Evolutionary conservation across 352 stramenopile species (phyloP), one percentile per base, ranked within the genome.

Genomic region (Globisporangium irregulare): DNA sequence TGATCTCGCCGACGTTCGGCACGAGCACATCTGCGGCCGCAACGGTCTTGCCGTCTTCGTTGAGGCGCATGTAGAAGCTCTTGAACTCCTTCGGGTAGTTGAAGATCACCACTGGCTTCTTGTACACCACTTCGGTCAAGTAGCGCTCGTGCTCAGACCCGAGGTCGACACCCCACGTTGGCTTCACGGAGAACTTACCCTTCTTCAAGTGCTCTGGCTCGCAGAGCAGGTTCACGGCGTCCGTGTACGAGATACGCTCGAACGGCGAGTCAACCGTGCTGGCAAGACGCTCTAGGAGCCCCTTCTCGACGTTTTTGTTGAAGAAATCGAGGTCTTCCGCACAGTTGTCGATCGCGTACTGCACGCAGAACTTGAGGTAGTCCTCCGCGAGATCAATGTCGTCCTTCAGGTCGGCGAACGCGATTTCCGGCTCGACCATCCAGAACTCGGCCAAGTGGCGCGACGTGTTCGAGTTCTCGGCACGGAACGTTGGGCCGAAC

Each of bases 21-120:
- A 99, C 97, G 22, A 99, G 82, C 62, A 99, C 82, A 75, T 99
- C 98, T 70, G 98, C 98, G 14, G 97, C 97, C 62, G 97, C 97
- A 22, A 99, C 98, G 3, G 97, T 99, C 80, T 99, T 93, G 59
- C 89, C 91, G 71, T 98, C 94, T 57, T 98, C 95, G 78, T 99
- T 99, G 68, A 98, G 82, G 58, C 97, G 89, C 98, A 99, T 99
- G 87, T 99, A 99, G 73, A 99, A 99, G 53, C 97, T 97, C 88
- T 99, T 99, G 75, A 99, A 99, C 56, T 91, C 86, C 73, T 98
- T 98, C 7, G 98, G 98, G 86, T 99, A 99, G 77, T 99, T 91
- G 73, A 97, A 99, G 66, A 99, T 95, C 79, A 99, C 98, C 8
- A 99, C 95, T 4, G 86, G 86, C 74, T 93, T 92, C 75, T 91